Base-by-base conservation (phyloP, 192 early-diverging fungal genomes). In the Phlyctochytrium bullatum region DNA sequence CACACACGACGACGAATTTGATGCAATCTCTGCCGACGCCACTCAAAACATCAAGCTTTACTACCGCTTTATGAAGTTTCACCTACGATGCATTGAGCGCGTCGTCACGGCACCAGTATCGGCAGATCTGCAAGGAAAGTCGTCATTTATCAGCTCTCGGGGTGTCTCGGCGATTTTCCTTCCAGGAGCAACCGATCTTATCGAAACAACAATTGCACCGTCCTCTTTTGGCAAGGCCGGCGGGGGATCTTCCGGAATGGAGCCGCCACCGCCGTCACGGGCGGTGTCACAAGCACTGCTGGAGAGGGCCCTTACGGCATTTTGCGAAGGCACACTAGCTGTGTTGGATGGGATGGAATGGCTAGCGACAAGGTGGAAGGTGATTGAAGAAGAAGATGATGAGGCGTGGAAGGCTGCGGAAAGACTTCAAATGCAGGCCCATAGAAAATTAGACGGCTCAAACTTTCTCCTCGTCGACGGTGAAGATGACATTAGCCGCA, bases 321-420 rank as follows among this genome's bases (percentile, higher is more conserved):
- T 94, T 70, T 77, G 90, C 72, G 88, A 88, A 24, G 85, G 88
- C 1, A 59, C 91, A 51, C 91, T 86, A 60, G 81, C 86, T 16
- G 88, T 93, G 68, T 73, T 95, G 50, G 94, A 97, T 67, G 88
- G 91, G 24, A 81, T 95, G n/a, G 86, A 74, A 33, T 80, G 74
- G 72, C 66, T 73, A 2, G 77, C 73, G 17, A 71, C 66, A n/a
- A 58, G 66, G 4, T 79, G 76, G 76, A 66, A 4, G 3, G 40
- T 32, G n/a, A 27, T 31, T 14, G 47, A n/a, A 35, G 65, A 34
- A 23, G 50, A 54, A 0, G 71, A 31, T 2, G 60, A 20, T n/a
- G 25, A 61, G n/a, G n/a, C 3, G 2, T 31, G 23, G 17, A 12
- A 31, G 2, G 60, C 56, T 24, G 25, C 64, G 61, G 69, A 63